Base-by-base conservation (phyloP, 192 early-diverging fungal genomes). In the Thamnidium elegans region DNA sequence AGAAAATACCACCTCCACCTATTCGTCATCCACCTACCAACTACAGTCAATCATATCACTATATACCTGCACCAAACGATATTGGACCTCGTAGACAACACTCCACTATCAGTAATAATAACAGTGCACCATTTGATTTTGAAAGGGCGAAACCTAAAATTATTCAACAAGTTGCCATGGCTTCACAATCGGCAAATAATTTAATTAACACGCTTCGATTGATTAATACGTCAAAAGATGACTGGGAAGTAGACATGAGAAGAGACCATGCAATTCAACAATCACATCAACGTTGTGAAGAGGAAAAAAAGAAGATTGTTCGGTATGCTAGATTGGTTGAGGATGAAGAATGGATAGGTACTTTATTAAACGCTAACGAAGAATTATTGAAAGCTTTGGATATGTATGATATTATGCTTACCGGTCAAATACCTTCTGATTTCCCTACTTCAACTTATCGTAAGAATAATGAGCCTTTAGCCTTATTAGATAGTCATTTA, bases 271-370 rank as follows among this genome's bases (percentile, higher is more conserved):
- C 60, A 7, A 44, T 75, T 32, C 65, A 75, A 44, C 68, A 67
- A 11, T 58, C 43, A 14, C 58, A 46, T 26, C 31, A 60, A 32
- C 53, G 62, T 26, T 69, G 72, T 43, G 72, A 74, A 61, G 66
- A 74, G 8, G 66, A 64, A 20, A 69, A 66, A 26, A 75, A 67
- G 34, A 70, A 67, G 17, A 75, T 75, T 42, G 73, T 75, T 7
- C 20, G 56, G 4, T 75, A 75, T 58, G 43, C 73, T 48, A 43
- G 73, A 32, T 45, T 75, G 32, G 73, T 75, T 7, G 73, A 75
- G 43, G 73, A 75, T 52, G 73, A 75, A 32, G 67, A 69, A 42
- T 75, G 73, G 73, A 75, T 75, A 19, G 73, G 73, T 8, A 75
- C 73, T 9, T 45, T 75, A 20, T 50, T 75, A 8, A 53, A 64